Evolutionary conservation across 2,329 filamentous ascomycete genomes (phyloP), one percentile per base, ranked within the genome.

Genomic region (Incumbomyces lentus): DNA sequence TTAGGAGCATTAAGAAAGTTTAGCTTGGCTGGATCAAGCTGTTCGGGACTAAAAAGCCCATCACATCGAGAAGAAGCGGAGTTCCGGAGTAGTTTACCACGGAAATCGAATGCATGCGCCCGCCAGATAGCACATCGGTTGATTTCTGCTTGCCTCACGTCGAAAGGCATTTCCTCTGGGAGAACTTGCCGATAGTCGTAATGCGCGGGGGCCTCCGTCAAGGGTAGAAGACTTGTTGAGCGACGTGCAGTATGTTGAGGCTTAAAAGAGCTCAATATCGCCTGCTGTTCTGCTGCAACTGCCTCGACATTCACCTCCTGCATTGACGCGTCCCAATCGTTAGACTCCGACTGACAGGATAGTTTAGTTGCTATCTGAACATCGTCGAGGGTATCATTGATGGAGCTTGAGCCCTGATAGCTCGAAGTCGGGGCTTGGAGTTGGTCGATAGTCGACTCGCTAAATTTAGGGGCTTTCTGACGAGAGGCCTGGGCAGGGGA

Each of bases 171-270:
- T 11, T 19, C 6, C 34, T 53, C 50, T 3, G 52, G 49, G 5
- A 55, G 44, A 5, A 51, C 37, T 5, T 42, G 33, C 6, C 16
- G 14, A 38, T 53, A 55, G 22, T 51, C 35, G 34, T 52, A 52
- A 30, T 42, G 13, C 40, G 14, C 16, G 14, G 38, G 38, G 26
- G 22, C 8, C 8, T 26, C 22, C 22, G 8, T 26, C 22, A 8
- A 26, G 22, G 22, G 22, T 5, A 8, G 22, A 26, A 26, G 22
- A 8, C 22, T 26, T 8, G 22, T 8, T 26, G 22, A 26, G 5
- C 22, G 22, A 26, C 8, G 22, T 26, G 22, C 22, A 5, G 5
- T 26, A 26, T 26, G 22, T 26, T 26, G 4, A 26, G 5, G 22
- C 8, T 26, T 8, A 26, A 26, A 8, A 26, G 22, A 26, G 22